Evolutionary conservation across 2,329 filamentous ascomycete species (phyloP).

Genomic region (Arthrobotrys conoides): DNA sequence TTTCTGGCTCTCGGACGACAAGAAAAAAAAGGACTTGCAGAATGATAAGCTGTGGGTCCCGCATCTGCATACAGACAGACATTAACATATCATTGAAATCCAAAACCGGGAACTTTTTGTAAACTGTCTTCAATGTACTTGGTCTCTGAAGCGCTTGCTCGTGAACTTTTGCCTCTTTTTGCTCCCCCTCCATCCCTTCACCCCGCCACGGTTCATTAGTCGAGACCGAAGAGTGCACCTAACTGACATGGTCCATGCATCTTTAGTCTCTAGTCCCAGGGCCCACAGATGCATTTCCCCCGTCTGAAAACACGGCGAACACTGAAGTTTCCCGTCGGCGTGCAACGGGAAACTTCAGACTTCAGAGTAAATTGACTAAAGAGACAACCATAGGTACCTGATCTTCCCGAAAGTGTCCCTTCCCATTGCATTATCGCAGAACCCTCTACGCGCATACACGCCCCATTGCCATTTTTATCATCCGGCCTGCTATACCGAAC

Average conservation of each 20-base stretch:
- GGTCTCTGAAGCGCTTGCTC: slow-evolving; percentile 14
- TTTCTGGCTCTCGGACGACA: slow-evolving; percentile 7
- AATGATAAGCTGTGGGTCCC: slow-evolving; percentile 23
- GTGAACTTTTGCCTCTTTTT: slow-evolving; percentile 54
- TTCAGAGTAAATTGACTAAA: not conserved
- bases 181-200: not conserved
- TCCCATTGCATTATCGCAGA: not conserved
- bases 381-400: not conserved
- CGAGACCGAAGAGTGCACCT: not conserved
- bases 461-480: not conserved
- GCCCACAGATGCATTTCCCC: slow-evolving; percentile 4
- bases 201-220: slow-evolving; percentile 7
- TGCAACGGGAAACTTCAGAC: slow-evolving; percentile 9
- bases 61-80: not conserved
- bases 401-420: not conserved
- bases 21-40: not conserved
- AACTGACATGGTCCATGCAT: slow-evolving; percentile 4
- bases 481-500: not conserved
- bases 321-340: slow-evolving; percentile 21
- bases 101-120: slow-evolving; percentile 10
- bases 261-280: not conserved
- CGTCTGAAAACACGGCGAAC: slow-evolving; percentile 11
- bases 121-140: not conserved
- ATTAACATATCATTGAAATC: not conserved
- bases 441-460: not conserved